Base-by-base conservation (phyloP, 257 asterid species). In the Scutellaria barbata region DNA sequence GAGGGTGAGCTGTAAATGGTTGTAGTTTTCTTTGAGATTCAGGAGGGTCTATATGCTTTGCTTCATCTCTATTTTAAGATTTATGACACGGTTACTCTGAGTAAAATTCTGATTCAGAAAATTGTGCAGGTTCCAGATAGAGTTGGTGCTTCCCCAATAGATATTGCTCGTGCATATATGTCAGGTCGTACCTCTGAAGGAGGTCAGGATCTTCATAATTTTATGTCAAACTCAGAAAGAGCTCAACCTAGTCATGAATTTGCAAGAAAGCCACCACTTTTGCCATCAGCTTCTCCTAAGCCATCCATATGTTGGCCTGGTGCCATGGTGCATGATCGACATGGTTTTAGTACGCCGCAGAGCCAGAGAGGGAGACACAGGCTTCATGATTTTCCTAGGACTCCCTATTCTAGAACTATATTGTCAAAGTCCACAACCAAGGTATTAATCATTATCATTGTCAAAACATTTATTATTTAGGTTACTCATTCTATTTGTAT, bases 101-200 rank as follows among this genome's bases (percentile, higher is more conserved):
- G 53, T 52, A 18, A 56, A 71, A 14, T 40, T 39, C 50, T 52
- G 33, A 43, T 69, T 64, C 67, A 54, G 59, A 67, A 75, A 62
- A 18, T 71, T 77, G 54, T 79, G 76, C 83, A 92, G 98, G 88
- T 82, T 50, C 81, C 82, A 42, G 82, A 65, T 81, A 90, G 81
- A 73, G 86, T 85, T 79, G 77, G 90, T 78, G 89, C 97, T 68
- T 88, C 96, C 7, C 97, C 97, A 48, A 78, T 95, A 56, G 97
- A 92, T 71, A 81, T 95, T 83, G 99, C 99, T 45, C 93, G 85
- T 78, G 95, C 97, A 56, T 95, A 84, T 82, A 95, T 95, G 97
- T 89, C 96, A 76, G 73, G 84, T 76, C 89, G 96, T 64, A 78
- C 75, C 62, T 51, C 83, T 33, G 96, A 81, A 66, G 83, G 76